Base-by-base conservation (phyloP, 345 rosid species). In the Sisymbrium irio region DNA sequence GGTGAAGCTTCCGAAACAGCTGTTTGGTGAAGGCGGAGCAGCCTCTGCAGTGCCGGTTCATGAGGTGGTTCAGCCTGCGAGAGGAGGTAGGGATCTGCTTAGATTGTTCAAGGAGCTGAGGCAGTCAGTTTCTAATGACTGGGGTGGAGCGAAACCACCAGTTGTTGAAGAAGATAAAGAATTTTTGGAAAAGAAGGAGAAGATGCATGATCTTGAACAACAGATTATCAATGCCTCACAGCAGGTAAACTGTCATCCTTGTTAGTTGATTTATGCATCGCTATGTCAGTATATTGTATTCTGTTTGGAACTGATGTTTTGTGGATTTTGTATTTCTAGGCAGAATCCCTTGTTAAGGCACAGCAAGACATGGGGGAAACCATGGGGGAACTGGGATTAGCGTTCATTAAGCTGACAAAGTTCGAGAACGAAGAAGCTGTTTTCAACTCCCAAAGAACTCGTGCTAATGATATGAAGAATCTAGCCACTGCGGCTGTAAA, bases 341-440 rank as follows among this genome's bases (percentile, higher is more conserved):
- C 98, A 19, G 98, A 90, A 75, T 63, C 87, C 9, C 84, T 95
- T n/a, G 99, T 95, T 20, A 90, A 95, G 81, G 90, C 94, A 42
- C 98, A 92, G 72, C 97, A 95, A 84, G 99, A 92, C 79, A 89
- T 89, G 90, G 97, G 99, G 54, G 98, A 92, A 60, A 92, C 99
- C 41, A 83, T 92, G 91, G 98, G 97, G 58, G 98, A 89, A 70
- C 59, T 95, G 58, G 97, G 99, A 44, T 74, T 90, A 78, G 85
- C 97, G 10, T 92, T 96, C 67, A 89, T 96, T 73, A 94, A 94
- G 77, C 75, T 91, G 74, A 87, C 96, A 0, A 94, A 91, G 77
- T 94, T 91, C 55, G 98, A 96, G 85, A 90, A 85, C 18, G 98
- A 96, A 81, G 94, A 92, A 82, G 94, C 97, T 7, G 58, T 84